Base-by-base conservation (phyloP, 371 early-diverging fungal genomes). In the Encephalitozoon intestinalis region DNA sequence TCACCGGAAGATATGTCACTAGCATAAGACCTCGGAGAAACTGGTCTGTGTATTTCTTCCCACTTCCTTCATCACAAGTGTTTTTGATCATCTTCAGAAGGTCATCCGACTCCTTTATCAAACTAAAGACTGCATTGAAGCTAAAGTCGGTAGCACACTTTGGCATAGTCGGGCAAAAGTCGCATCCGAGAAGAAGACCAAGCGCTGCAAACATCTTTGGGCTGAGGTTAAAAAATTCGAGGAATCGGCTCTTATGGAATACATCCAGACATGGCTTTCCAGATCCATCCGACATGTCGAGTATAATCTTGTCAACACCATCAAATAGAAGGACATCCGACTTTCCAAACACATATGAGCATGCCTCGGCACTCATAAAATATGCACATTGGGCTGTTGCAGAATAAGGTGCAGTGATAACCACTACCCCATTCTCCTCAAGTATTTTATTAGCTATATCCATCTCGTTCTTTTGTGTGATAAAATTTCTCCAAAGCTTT, bases 361-460 rank as follows among this genome's bases (percentile, higher is more conserved):
- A 79, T 39, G 75, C 66, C n/a, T 67, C 53, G 6, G 49, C 49
- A 37, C 75, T 79, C 12, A 44, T 34, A 68, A 81, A 79, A 68
- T 84, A 84, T n/a, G 76, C 80, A 50, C 44, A 69, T 63, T 84
- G 84, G 6, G 82, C 84, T 26, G 67, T 63, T 25, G 84, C 84
- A 6, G 67, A 66, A 69, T 82, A 84, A n/a, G 84, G 84, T 3
- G 84, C 84, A 39, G 79, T 50, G 7, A 81, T 54, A 15, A 80
- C 64, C n/a, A 39, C 58, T 18, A 79, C 68, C 39, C 63, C 63
- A 40, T 64, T 23, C 26, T 40, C 26, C 25, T 39, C 21, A 6
- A 84, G 68, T 50, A 78, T 9, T 9, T 78, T 46, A 30, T 66
- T 84, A 7, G 77, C 66, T 3, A 50, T 21, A 12, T 26, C 28